A percentile compares a stretch with the other conserved stretches of the same genome.
Evolutionary conservation across 106 monocot genomes (phyloP).

Genomic region (Dioscorea zingiberensis): DNA sequence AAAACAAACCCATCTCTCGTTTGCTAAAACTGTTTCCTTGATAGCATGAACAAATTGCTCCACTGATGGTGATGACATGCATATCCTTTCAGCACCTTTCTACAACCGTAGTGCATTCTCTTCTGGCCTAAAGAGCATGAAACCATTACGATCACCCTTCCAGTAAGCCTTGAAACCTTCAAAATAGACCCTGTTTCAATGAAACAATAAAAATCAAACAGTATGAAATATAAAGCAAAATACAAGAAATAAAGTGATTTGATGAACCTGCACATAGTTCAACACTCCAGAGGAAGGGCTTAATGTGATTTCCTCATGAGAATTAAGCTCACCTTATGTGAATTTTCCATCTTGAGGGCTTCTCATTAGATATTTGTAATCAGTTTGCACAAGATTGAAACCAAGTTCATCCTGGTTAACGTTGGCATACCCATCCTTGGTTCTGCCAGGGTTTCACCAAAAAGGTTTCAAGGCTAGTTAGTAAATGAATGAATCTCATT

Average conservation of each 20-base stretch:
- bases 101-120: conserved; percentile 47
- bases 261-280: conserved; percentile 64
- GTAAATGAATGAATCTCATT: too few relatives aligned
- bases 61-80: conserved; percentile 59
- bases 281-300: conserved; percentile 55
- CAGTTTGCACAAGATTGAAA: conserved; percentile 38
- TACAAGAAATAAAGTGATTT: too few relatives aligned
- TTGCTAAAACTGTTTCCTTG: too few relatives aligned
- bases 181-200: conserved; percentile 43
- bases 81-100: conserved; percentile 46
- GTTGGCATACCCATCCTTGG: conserved; percentile 31
- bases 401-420: conserved; percentile 55
- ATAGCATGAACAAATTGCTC: too few relatives aligned
- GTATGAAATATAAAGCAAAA: too few relatives aligned
- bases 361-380: conserved; percentile 63
- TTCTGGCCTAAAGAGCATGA: conserved; percentile 48
- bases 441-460: too few relatives aligned
- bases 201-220: too few relatives aligned
- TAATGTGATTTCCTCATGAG: conserved; percentile 42
- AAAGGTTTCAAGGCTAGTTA: too few relatives aligned
- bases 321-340: conserved; percentile 26
- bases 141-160: conserved; percentile 25
- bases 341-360: conserved; percentile 29
- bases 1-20: too few relatives aligned
- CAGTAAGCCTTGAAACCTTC: conserved; percentile 60